phyloP scores from a whole-genome alignment of 352 stramenopile genomes.

The Blastocystis sp. region DNA sequence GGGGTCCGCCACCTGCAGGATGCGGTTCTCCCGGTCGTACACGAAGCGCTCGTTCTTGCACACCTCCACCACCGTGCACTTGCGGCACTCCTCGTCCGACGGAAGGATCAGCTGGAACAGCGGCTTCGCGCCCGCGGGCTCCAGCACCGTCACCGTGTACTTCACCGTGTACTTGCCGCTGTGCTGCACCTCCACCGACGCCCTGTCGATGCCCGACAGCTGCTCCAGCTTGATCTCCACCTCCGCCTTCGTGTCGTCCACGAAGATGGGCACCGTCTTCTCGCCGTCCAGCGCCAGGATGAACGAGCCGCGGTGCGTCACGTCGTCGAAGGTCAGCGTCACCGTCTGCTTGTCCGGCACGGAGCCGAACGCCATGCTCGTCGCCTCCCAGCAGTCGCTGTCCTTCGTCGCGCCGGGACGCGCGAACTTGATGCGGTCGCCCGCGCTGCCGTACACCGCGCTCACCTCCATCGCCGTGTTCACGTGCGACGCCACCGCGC shows the following conservation, averaged over 20 bases:
- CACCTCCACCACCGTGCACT: conserved; percentile 1
- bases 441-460: conserved; percentile 13
- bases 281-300: background rate
- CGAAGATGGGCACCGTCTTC: conserved; percentile 58
- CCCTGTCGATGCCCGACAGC: conserved; percentile 52
- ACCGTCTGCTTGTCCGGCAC: conserved; percentile 49
- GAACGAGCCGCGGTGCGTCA: conserved; percentile 48
- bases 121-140: conserved; percentile 34
- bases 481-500: conserved; percentile 38
- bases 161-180: conserved; percentile 36
- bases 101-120: conserved; percentile 60
- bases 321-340: conserved; percentile 21
- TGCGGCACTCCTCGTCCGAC: background rate
- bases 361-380: conserved; percentile 19
- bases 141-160: conserved; percentile 29
- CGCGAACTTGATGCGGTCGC: conserved; percentile 62
- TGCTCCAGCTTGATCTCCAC: conserved; percentile 65
- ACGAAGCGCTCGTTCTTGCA: conserved; percentile 46
- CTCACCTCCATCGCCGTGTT: conserved; percentile 6
- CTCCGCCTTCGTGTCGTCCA: conserved; percentile 45
- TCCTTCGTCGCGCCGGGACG: conserved; percentile 43
- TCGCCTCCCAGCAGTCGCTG: conserved; percentile 58
- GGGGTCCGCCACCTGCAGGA: conserved; percentile 24
- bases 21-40: conserved; percentile 2
- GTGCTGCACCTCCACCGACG: conserved; percentile 10